Evolutionary conservation across 1,139 yeast genomes (phyloP), one percentile per base, ranked within the genome.

Genomic region (Zhuliangozyma parablackwelliae): DNA sequence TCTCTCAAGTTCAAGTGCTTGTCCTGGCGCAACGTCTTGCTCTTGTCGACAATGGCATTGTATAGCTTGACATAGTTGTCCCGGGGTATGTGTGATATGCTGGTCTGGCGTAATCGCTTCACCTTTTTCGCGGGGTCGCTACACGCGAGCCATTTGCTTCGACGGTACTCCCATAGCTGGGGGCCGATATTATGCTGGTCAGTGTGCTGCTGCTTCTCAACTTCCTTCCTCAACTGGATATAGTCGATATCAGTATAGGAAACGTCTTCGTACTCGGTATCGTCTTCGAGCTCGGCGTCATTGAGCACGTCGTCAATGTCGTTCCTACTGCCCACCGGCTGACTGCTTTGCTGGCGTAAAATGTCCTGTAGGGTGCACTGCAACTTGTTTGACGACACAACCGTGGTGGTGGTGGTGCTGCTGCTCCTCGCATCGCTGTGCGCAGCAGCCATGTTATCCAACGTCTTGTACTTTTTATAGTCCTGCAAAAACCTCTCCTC

Each of bases 1-100:
- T 83, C 90, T 40, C 59, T 60, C 46, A 83, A 63, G 53, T 81
- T 82, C 54, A 84, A 61, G 26, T 80, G 76, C 48, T 65, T 73
- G 29, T 57, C 63, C 1, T 46, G 32, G 46, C 72, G 77, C 48
- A 84, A 64, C 2, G 69, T 63, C 48, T 72, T 74, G 28, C 78
- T 79, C 50, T 78, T 78, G 26, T 78, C 72, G 12, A 83, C 79
- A 45, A 84, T 59, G 40, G 69, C 70, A 30, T 64, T 66, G 54
- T 82, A 83, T 11, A 84, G 67, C 29, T 75, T 71, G 6, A 74
- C 61, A 47, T 80, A 80, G 37, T 75, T 71, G 35, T 78, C 76
- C 32, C 57, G 53, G 6, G 75, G 62, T 4, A 75, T 62, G 38
- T 65, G 61, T 26, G 59, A 62, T 29, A 67, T 56, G 23, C 72